Percentiles rank a stretch among this genome's conserved stretches.
phyloP scores from a whole-genome alignment of 805 yeast species.

The Candida nonsorbophila region DNA sequence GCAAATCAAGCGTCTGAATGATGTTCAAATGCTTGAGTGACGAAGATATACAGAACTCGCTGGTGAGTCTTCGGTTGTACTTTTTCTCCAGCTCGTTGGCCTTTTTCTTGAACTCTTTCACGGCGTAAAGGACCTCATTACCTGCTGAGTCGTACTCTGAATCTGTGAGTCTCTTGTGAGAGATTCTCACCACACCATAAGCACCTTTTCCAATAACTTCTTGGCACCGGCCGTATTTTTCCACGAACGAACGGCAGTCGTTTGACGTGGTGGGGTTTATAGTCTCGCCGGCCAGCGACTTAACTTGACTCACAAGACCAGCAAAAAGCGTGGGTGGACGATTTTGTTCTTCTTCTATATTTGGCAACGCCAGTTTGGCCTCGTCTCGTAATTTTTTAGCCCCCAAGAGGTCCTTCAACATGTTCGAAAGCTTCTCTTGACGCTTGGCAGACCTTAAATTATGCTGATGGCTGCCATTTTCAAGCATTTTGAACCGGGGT shows the following conservation, averaged over 20 bases:
- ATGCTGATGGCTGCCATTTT: constrained; percentile 79
- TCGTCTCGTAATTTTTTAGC: constrained; percentile 66
- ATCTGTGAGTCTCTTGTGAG: constrained; percentile 56
- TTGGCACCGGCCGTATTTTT: constrained; percentile 91
- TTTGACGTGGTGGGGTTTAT: constrained; percentile 6
- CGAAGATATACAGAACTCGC: constrained; percentile 79
- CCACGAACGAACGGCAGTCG: constrained; percentile 60
- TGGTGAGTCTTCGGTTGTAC: constrained; percentile 68
- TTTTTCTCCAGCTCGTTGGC: constrained; percentile 59
- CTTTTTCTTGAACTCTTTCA: constrained; percentile 73
- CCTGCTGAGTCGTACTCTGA: constrained; percentile 11
- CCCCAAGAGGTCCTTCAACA: constrained; percentile 74
- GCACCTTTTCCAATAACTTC: constrained; percentile 93
- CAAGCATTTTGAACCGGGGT: constrained; percentile 51
- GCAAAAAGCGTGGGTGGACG: constrained; percentile 70
- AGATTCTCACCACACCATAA: constrained; percentile 86
- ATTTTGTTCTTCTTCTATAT: constrained; percentile 24
- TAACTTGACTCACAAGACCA: constrained; percentile 58
- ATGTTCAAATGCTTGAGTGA: constrained; percentile 75
- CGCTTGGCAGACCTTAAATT: constrained; percentile 68
- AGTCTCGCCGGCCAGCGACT: constrained; percentile 15
- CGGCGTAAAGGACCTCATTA: constrained; percentile 65
- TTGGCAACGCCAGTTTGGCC: constrained; percentile 72
- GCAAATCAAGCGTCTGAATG: constrained; percentile 67
- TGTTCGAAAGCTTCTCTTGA: constrained; percentile 68